phyloP scores from a whole-genome alignment of 805 yeast genomes.

The Schwanniomyces occidentalis region DNA sequence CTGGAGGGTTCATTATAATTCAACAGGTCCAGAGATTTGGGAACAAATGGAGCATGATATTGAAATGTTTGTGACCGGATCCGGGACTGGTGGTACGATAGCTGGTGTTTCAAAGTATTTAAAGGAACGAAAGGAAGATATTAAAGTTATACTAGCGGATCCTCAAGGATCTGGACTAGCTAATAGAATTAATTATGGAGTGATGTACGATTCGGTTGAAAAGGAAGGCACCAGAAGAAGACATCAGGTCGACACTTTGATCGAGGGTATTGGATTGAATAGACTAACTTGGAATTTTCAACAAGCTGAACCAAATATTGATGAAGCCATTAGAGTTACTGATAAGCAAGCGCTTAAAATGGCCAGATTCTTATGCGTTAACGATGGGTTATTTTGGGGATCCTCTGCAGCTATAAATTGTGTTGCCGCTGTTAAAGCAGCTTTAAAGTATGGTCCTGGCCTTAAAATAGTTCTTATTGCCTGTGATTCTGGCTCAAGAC shows the following conservation, averaged over 20 bases:
- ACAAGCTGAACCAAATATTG: constrained; percentile 68
- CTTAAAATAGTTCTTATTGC: constrained; percentile 78
- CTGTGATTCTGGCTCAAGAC: constrained; percentile 91
- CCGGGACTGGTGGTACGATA: constrained; percentile 98
- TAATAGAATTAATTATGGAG: constrained; percentile 84
- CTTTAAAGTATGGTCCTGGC: constrained; percentile 51
- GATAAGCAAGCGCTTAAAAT: constrained; percentile 82
- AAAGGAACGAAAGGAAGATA: constrained; percentile 47
- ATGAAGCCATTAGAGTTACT: constrained; percentile 74
- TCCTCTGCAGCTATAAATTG: constrained; percentile 93
- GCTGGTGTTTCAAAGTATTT: constrained; percentile 82
- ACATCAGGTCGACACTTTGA: constrained; percentile 93
- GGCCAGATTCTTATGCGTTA: constrained; percentile 79
- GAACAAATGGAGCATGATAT: constrained; percentile 62
- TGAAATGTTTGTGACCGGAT: constrained; percentile 83
- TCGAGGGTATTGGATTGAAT: constrained; percentile 93
- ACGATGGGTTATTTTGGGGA: constrained; percentile 91
- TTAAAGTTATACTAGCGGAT: constrained; percentile 75
- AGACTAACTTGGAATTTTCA: constrained; percentile 80
- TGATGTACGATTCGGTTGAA: constrained; percentile 88
- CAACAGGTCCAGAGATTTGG: constrained; percentile 81
- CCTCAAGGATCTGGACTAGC: constrained; percentile 95
- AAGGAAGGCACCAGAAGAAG: constrained; percentile 91
- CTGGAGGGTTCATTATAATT: constrained; percentile 78
- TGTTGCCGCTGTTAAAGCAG: constrained; percentile 74